Base-by-base conservation (phyloP, 2,329 filamentous ascomycete species). In the Epichloe hybrida region DNA sequence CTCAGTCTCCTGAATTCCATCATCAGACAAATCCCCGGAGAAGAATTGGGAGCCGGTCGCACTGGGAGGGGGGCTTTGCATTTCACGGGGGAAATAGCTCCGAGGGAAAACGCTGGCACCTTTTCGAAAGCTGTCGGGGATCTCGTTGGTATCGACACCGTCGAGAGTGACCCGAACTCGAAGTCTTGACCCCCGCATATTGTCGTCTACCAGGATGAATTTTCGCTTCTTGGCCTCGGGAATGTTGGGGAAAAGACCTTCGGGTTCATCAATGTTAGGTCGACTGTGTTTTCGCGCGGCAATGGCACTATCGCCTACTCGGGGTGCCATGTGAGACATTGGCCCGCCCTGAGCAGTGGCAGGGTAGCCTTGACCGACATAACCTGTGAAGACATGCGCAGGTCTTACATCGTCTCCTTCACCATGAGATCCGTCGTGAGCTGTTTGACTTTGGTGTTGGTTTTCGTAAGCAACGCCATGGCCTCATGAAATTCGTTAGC, bases 181-280 rank as follows among this genome's bases (percentile, higher is more conserved):
- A 2, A 96, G 83, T 41, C 89, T 80, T 48, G 81, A 84, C 49
- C 84, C 37, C 37, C 88, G 84, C 55, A 89, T 85, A 49, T 81
- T 83, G 65, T 97, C 91, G 57, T 96, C 90, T 31, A 97, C 89
- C 9, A 97, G 79, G 58, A 97, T 95, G 67, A 97, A 97, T 68
- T 96, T 97, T 64, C 91, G 85, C 62, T 88, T 88, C 71, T 95
- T 95, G 49, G 84, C 83, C 61, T 93, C 88, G 1, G 90, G 89
- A 49, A 95, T 78, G 57, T 93, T 85, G 46, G 88, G 88, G 66
- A 96, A 96, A 43, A 96, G 79, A 46, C 82, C 81, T 15, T 81
- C 77, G 49, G 84, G 71, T 54, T 79, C 77, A 60, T 83, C 74
- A 54, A 75, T 72, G 53, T 77, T 73, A 57, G 77, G 68, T 46